Evolutionary conservation across 2,329 filamentous ascomycete species (phyloP).

Genomic region (Bertia moriformis): DNA sequence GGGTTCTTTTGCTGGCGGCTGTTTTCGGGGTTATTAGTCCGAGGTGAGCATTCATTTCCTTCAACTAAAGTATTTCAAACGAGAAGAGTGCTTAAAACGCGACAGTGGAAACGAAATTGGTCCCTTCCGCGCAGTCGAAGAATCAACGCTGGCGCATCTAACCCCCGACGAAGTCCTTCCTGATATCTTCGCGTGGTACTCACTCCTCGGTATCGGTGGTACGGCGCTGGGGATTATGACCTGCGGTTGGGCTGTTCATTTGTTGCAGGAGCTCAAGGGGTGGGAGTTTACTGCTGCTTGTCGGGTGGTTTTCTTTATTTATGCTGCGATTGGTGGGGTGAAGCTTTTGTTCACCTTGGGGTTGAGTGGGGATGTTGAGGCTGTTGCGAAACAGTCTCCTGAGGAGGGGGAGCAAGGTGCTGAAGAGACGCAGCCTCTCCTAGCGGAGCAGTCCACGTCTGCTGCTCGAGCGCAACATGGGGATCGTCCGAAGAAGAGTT

Average conservation of each 20-base stretch:
- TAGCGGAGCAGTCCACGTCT: no score
- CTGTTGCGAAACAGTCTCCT: constrained; percentile 11
- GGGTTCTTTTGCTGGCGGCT: constrained; percentile 39
- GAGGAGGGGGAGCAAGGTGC: constrained; percentile 10
- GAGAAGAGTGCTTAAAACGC: no score
- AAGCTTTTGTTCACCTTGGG: constrained; percentile 37
- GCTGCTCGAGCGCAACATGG: neutral
- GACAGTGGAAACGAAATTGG: constrained; percentile 50
- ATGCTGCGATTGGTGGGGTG: constrained; percentile 37
- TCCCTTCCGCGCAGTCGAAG: constrained; percentile 46
- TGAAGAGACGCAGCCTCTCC: constrained; percentile 11
- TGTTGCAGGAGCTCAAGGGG: constrained; percentile 22
- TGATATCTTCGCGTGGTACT: constrained; percentile 50
- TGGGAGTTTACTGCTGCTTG: constrained; percentile 34
- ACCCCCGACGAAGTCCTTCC: constrained; percentile 26
- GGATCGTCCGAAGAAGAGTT: neutral
- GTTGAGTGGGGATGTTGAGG: constrained; percentile 31
- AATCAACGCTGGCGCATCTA: constrained; percentile 42
- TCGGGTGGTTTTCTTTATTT: constrained; percentile 38
- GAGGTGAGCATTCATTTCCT: constrained; percentile 14
- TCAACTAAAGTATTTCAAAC: constrained; percentile 11
- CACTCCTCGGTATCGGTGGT: constrained; percentile 40
- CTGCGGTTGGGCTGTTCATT: constrained; percentile 43
- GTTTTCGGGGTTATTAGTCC: constrained; percentile 49
- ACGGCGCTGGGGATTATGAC: constrained; percentile 42